Conservation (phyloP, 1,139 yeast species). For the Candida sanyaensis region DNA sequence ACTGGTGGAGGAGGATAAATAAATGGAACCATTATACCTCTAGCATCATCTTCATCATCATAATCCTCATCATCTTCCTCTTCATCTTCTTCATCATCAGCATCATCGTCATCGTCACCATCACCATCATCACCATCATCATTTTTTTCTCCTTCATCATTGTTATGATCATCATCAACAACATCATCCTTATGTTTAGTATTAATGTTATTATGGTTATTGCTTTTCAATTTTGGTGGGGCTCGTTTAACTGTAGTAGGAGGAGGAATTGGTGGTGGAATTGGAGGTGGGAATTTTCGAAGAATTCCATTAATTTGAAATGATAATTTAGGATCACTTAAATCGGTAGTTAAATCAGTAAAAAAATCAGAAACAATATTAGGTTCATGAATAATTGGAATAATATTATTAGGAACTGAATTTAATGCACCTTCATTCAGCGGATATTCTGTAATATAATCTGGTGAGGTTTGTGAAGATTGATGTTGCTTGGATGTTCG, state of each 20-base stretch:
- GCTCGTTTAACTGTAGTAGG: background rate
- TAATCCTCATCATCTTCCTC: slow-evolving; percentile 10
- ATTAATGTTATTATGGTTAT: background rate
- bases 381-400: slow-evolving; percentile 41
- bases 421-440: slow-evolving; percentile 20
- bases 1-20: slow-evolving; percentile 48
- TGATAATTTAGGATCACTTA: slow-evolving; percentile 17
- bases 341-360: slow-evolving; percentile 31
- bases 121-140: background rate
- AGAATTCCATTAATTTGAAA: slow-evolving; percentile 30
- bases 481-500: slow-evolving; percentile 3
- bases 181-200: background rate
- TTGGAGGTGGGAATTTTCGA: slow-evolving; percentile 43
- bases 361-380: slow-evolving; percentile 34
- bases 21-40: slow-evolving; percentile 48
- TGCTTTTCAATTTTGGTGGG: background rate
- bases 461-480: slow-evolving; percentile 14
- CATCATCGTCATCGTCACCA: background rate
- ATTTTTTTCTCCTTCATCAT: background rate
- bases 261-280: slow-evolving; percentile 31
- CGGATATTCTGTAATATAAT: background rate
- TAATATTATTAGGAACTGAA: slow-evolving; percentile 37
- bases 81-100: background rate
- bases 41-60: slow-evolving; percentile 11
- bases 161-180: background rate